Base-by-base conservation (phyloP, 2,329 filamentous ascomycete genomes). In the Proliferodiscus dingleyae region DNA sequence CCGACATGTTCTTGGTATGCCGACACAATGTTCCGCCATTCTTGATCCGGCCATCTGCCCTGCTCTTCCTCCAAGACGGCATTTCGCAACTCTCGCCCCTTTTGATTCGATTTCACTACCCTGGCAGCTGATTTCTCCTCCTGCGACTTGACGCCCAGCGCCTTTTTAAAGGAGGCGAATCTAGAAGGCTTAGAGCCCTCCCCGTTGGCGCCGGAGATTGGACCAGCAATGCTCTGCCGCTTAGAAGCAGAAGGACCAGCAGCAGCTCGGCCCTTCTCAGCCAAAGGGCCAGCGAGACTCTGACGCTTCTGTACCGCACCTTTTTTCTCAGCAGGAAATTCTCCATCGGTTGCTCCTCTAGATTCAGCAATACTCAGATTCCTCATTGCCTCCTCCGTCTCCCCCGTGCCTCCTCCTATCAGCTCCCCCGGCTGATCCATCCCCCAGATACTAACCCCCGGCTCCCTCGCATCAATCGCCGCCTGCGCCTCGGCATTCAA, bases 1-100 rank as follows among this genome's bases (percentile, higher is more conserved):
- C 69, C 68, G 13, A 72, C 62, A 45, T 67, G 64, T 10, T 67
- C 60, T 48, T 72, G 70, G 47, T 73, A 73, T 4, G 50, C 45
- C 2, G 53, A 47, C 5, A 68, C 69, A 15, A 73, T 61, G 1
- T 60, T 49, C 49, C 64, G 62, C 55, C 65, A 68, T 22, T 65
- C 54, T 10, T 58, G 48, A 43, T 70, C 64, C 38, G 66, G 68
- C 71, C 71, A 74, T 37, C 70, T 60, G 5, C 65, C 67, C 13
- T 59, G 45, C 50, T 73, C 71, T 55, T 73, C 71, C 8, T 54
- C 51, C 5, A 70, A 47, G 15, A 73, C 72, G 0, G 56, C 52
- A 18, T 63, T 51, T 18, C 65, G 64, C 4, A 71, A 43, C 4
- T 49, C 50, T 16, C 50, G 50, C 7, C 58, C 58, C 30, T 55